Base-by-base conservation (phyloP, 1,139 yeast genomes). In the Blastobotrys aristatus region DNA sequence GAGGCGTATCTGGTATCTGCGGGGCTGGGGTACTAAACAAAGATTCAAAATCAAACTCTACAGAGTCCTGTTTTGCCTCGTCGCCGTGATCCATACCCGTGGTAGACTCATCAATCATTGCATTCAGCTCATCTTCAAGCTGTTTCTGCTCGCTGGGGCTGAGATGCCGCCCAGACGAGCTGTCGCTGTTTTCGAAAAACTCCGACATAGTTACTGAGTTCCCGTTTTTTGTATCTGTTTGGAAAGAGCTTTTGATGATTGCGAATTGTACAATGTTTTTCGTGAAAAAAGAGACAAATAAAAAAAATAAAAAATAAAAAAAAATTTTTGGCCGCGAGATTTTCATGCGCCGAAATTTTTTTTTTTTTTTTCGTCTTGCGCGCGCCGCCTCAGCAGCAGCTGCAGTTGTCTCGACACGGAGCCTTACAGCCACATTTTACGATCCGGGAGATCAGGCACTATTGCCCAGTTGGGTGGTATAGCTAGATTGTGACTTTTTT, bases 121-220 rank as follows among this genome's bases (percentile, higher is more conserved):
- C 48, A 31, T 45, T 45, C 1, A 45, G 40, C 32, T 45, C 48
- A 24, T 45, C 48, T 36, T 45, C 48, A 22, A 45, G 40, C 24
- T 34, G 44, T 21, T 45, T 45, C 37, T 45, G 44, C 31, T 45
- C 48, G 38, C 44, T 45, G 6, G 44, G 37, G 29, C 48, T 45
- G n/a, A 45, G 40, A 36, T 45, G 47, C 2, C 32, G 11, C 8
- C 38, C 43, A 11, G 26, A 14, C 24, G 22, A 18, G 21, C 11
- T 24, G 21, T 13, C 17, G 4, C 37, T 18, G n/a, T 21, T 34
- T 32, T 44, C 47, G 18, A 44, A 44, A 39, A 38, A 44, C 14
- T 38, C 37, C 22, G 42, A 21, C 42, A 36, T 43, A 13, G 29
- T 21, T 26, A n/a, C n/a, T n/a, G n/a, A n/a, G n/a, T n/a, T n/a